These are phyloP conservation scores for Geopyxis carbonaria DNA, from an alignment of 495 filamentous ascomycete species.

Conservation along the genomic window DNA sequence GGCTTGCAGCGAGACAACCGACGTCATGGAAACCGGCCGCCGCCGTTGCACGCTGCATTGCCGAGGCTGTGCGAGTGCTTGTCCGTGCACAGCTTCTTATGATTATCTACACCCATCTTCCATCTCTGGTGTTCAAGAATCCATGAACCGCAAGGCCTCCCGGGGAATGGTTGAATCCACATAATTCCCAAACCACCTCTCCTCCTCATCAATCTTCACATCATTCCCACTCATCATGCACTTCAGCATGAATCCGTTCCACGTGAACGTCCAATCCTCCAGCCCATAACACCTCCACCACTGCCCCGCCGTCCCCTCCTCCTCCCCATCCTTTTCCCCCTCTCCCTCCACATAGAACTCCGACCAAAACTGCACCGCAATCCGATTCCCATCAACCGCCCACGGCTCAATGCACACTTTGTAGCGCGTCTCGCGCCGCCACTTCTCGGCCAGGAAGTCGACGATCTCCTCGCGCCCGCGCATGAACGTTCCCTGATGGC, in stretches of 20 bases:
- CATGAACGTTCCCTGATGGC: constrained; percentile 59
- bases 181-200: constrained; percentile 52
- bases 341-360: constrained; percentile 55
- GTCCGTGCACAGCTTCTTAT: too few relatives aligned
- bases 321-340: too few relatives aligned
- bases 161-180: too few relatives aligned
- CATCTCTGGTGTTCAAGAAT: too few relatives aligned
- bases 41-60: too few relatives aligned
- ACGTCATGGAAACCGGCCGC: too few relatives aligned
- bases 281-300: constrained; percentile 87
- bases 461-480: constrained; percentile 50
- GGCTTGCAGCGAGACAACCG: too few relatives aligned
- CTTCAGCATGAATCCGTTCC: constrained; percentile 66
- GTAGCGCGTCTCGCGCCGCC: constrained; percentile 57
- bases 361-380: constrained; percentile 53
- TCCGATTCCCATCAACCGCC: constrained; percentile 45
- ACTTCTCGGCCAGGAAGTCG: constrained; percentile 60
- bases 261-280: constrained; percentile 82
- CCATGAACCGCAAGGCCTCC: too few relatives aligned
- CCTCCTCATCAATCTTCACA: constrained; percentile 44
- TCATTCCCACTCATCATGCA: constrained; percentile 82
- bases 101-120: too few relatives aligned
- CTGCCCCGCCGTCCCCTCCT: too few relatives aligned
- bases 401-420: constrained; percentile 77
- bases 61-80: too few relatives aligned